phyloP scores from a whole-genome alignment of 2,329 filamentous ascomycete genomes.

The Neopestalotiopsis rosae region DNA sequence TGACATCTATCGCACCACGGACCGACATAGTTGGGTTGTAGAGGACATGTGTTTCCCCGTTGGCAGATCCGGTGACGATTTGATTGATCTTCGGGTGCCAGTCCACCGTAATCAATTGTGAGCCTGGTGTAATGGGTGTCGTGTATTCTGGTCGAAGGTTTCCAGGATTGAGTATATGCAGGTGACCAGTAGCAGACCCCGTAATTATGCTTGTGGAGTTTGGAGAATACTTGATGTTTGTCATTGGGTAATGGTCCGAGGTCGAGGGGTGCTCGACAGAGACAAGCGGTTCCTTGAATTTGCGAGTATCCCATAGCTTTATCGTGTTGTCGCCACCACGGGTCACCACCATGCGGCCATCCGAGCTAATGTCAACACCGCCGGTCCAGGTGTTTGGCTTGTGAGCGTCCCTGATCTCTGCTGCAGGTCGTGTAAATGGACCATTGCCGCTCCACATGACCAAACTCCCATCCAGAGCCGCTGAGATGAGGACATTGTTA shows the following conservation, averaged over 20 bases:
- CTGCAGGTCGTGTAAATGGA: slow-evolving; percentile 80
- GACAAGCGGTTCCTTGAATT: slow-evolving; percentile 89
- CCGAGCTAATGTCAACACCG: slow-evolving; percentile 86
- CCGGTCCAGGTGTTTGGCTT: slow-evolving; percentile 86
- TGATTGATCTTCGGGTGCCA: slow-evolving; percentile 98
- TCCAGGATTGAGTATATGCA: slow-evolving; percentile 93
- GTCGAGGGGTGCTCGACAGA: slow-evolving; percentile 81
- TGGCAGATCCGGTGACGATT: slow-evolving; percentile 91
- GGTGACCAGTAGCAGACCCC: slow-evolving; percentile 82
- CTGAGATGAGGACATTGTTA: slow-evolving; percentile 77
- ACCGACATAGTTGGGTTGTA: slow-evolving; percentile 86
- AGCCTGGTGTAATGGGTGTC: slow-evolving; percentile 86
- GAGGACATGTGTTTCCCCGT: slow-evolving; percentile 86
- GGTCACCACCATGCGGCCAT: slow-evolving; percentile 89
- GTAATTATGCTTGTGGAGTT: slow-evolving; percentile 85
- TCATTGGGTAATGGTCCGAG: slow-evolving; percentile 81
- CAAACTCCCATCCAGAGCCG: slow-evolving; percentile 86
- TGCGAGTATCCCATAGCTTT: slow-evolving; percentile 96
- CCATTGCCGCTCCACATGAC: slow-evolving; percentile 93
- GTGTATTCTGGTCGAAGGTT: slow-evolving; percentile 85
- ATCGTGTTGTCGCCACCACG: slow-evolving; percentile 90
- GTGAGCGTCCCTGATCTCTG: slow-evolving; percentile 86
- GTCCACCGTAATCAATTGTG: slow-evolving; percentile 79
- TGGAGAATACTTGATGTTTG: slow-evolving; percentile 89
- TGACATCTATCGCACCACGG: slow-evolving; percentile 83